Percentiles rank a stretch among this genome's conserved stretches.
These are phyloP conservation scores for Grifola frondosa DNA, from an alignment of 1,284 basidiomycete species.

Conservation along the genomic window DNA sequence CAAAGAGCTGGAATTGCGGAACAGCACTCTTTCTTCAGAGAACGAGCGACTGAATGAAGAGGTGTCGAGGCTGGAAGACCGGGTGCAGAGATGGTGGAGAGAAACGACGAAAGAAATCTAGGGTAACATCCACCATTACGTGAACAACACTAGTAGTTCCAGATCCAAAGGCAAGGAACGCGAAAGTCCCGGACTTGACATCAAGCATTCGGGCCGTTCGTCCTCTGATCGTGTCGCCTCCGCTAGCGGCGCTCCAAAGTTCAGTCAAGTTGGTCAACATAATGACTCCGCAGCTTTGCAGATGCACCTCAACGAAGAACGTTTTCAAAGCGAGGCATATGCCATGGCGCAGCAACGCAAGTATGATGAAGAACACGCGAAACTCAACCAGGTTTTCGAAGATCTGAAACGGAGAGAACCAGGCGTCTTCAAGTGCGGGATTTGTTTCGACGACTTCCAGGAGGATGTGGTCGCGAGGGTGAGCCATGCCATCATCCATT, in stretches of 20 bases:
- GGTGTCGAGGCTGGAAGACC: constrained; percentile 25
- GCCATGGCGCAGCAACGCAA: constrained; percentile 42
- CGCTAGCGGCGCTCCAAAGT: not conserved
- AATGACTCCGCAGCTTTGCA: too few species aligned
- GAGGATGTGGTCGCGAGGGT: constrained; percentile 47
- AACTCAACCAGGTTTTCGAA: constrained; percentile 36
- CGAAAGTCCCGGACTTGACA: too few species aligned
- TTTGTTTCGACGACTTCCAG: constrained; percentile 54
- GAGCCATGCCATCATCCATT: constrained; percentile 50
- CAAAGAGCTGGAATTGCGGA: constrained; percentile 35
- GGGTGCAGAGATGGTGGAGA: constrained; percentile 30
- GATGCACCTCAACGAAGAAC: constrained; percentile 2
- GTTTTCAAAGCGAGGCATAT: constrained; percentile 15
- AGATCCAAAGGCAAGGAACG: not conserved
- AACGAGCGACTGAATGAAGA: constrained; percentile 28
- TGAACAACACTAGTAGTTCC: not conserved
- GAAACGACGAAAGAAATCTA: constrained; percentile 31
- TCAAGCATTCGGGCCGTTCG: too few species aligned
- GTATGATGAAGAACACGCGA: constrained; percentile 46
- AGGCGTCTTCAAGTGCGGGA: constrained; percentile 48
- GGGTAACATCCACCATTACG: too few species aligned
- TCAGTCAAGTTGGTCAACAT: too few species aligned
- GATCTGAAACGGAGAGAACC: constrained; percentile 33
- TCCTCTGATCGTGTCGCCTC: too few species aligned
- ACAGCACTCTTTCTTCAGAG: constrained; percentile 31